phyloP scores from a whole-genome alignment of 2,329 filamentous ascomycete species.

The Dothidotthia symphoricarpi region DNA sequence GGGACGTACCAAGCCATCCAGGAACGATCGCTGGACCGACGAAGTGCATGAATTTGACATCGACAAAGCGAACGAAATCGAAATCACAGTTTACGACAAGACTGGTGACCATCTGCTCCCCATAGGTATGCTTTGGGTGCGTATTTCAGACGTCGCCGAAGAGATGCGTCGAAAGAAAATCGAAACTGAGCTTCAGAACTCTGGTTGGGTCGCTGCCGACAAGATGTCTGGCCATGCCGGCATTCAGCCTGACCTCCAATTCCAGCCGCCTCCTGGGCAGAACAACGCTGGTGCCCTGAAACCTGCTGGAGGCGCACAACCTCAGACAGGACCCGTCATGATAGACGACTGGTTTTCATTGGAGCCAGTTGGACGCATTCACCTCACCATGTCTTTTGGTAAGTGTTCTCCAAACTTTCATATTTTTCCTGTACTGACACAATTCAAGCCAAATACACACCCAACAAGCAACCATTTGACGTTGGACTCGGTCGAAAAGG shows the following conservation, averaged over 20 bases:
- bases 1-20: slow-evolving; percentile 78
- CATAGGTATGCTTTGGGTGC: slow-evolving; percentile 92
- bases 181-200: slow-evolving; percentile 89
- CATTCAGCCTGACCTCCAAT: slow-evolving; percentile 55
- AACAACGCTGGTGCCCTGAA: slow-evolving; percentile 43
- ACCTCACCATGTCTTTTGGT: slow-evolving; percentile 84
- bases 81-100: slow-evolving; percentile 97
- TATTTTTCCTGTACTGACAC: slow-evolving; percentile 18
- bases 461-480: slow-evolving; percentile 78
- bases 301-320: slow-evolving; percentile 42
- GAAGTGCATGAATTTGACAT: slow-evolving; percentile 91
- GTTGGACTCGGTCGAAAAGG: slow-evolving; percentile 91
- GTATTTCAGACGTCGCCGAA: slow-evolving; percentile 95
- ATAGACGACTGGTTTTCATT: slow-evolving; percentile 97
- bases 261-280: slow-evolving; percentile 50
- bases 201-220: slow-evolving; percentile 96
- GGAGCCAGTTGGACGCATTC: slow-evolving; percentile 89
- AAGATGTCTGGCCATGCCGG: slow-evolving; percentile 71
- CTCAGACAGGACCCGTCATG: slow-evolving; percentile 56
- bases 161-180: slow-evolving; percentile 97
- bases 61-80: slow-evolving; percentile 97
- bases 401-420: slow-evolving; percentile 21
- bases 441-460: slow-evolving; percentile 71
- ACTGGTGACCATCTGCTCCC: slow-evolving; percentile 82
- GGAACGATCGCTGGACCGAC: slow-evolving; percentile 87